phyloP scores from a whole-genome alignment of 1,284 basidiomycete genomes.

The Crucibulum parvulum region DNA sequence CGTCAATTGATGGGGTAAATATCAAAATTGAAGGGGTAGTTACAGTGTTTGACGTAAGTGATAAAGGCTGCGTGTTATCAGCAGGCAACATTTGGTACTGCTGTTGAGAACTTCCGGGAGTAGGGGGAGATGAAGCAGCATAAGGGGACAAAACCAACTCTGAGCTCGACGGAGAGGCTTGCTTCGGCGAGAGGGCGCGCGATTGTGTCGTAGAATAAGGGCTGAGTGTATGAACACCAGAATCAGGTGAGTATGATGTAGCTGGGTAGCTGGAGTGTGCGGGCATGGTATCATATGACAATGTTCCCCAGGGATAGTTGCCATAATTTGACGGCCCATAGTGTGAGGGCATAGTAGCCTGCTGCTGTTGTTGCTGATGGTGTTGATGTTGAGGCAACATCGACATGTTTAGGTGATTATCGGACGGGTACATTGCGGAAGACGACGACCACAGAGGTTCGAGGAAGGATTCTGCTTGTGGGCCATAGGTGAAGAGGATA shows the following conservation, averaged over 20 bases:
- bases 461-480: background rate
- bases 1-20: background rate
- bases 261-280: background rate
- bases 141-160: background rate
- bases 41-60: background rate
- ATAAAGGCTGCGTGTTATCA: background rate
- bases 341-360: too few species aligned
- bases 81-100: background rate
- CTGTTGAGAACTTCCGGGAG: background rate
- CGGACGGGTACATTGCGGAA: too few species aligned
- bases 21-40: background rate
- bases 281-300: background rate
- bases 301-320: background rate
- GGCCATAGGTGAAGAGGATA: background rate
- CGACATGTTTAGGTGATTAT: too few species aligned
- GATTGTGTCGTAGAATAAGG: background rate
- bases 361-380: too few species aligned
- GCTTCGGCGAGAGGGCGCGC: background rate
- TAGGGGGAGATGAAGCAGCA: background rate
- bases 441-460: too few species aligned
- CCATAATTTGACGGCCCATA: too few species aligned
- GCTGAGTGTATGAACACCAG: background rate
- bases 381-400: too few species aligned
- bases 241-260: background rate
- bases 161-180: background rate